phyloP scores from a whole-genome alignment of 1,284 basidiomycete genomes.

The Trichosporon ovoides region DNA sequence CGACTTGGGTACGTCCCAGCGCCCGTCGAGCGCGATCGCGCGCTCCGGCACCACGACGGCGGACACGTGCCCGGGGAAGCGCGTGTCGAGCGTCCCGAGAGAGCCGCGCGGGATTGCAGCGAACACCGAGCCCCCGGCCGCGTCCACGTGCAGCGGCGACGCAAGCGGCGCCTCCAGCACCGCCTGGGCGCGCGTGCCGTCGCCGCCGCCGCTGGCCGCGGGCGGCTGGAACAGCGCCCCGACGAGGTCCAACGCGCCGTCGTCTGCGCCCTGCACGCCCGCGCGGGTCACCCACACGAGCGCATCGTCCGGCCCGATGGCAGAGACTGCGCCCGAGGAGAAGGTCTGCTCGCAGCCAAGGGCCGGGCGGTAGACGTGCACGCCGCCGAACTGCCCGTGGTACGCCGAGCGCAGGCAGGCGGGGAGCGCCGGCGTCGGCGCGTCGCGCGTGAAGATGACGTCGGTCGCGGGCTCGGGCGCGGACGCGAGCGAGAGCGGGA shows the following conservation, averaged over 20 bases:
- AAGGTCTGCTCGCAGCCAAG: slow-evolving; percentile 23
- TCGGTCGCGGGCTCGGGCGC: too few relatives aligned
- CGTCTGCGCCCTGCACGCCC: not conserved
- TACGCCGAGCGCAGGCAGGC: slow-evolving; percentile 24
- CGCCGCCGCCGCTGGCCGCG: not conserved
- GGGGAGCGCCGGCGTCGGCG: slow-evolving; percentile 10
- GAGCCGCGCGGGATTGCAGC: slow-evolving; percentile 31
- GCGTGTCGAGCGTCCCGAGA: slow-evolving; percentile 40
- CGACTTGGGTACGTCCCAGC: slow-evolving; percentile 28
- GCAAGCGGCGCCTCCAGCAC: not conserved
- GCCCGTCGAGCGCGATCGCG: not conserved
- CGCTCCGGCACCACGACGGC: slow-evolving; percentile 37
- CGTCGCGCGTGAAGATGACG: slow-evolving; percentile 3
- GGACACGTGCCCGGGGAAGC: slow-evolving; percentile 42
- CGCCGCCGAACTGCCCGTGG: slow-evolving; percentile 31
- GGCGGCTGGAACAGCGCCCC: not conserved
- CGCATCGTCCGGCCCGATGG: slow-evolving; percentile 8
- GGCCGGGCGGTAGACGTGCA: slow-evolving; percentile 13
- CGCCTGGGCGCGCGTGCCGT: not conserved
- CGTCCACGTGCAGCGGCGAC: slow-evolving; percentile 22
- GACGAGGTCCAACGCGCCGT: not conserved
- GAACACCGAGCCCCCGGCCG: slow-evolving; percentile 29
- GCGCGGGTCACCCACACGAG: slow-evolving; percentile 14
- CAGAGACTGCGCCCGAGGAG: slow-evolving; percentile 20
- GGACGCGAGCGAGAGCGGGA: not conserved